These are phyloP conservation scores for Alternaria gaisen DNA, from an alignment of 2,329 filamentous ascomycete genomes.

Conservation along the genomic window DNA sequence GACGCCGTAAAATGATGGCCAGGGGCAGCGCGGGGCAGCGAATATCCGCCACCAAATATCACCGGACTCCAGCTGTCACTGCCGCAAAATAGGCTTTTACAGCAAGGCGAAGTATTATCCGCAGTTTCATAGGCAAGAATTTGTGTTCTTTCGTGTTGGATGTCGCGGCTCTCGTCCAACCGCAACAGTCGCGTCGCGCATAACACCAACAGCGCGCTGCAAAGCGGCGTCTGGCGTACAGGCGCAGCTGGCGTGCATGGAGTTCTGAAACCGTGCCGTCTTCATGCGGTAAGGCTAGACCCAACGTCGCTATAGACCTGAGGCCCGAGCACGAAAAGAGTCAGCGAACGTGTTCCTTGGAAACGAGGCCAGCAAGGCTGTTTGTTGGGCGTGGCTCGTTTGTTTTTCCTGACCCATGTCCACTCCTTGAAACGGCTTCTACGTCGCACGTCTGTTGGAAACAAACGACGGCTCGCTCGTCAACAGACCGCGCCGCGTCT, in stretches of 20 bases:
- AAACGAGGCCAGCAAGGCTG: constrained; percentile 33
- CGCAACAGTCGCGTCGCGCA: constrained; percentile 9
- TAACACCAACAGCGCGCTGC: constrained; percentile 15
- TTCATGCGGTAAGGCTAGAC: constrained; percentile 24
- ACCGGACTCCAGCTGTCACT: constrained; percentile 8
- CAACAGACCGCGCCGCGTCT: constrained; percentile 15
- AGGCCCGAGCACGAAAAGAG: constrained; percentile 17
- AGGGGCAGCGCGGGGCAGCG: constrained; percentile 28
- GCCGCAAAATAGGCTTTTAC: constrained; percentile 15
- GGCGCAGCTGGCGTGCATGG: constrained; percentile 15
- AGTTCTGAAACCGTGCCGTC: constrained; percentile 31
- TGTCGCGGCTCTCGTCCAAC: constrained; percentile 18
- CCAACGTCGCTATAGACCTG: constrained; percentile 5
- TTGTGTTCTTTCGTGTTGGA: constrained; percentile 10
- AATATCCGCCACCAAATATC: constrained; percentile 24
- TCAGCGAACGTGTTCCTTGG: constrained; percentile 25
- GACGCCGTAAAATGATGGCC: constrained; percentile 17
- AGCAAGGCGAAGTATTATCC: constrained; percentile 22
- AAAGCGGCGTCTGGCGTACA: constrained; percentile 8
- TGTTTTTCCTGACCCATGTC: constrained; percentile 21
- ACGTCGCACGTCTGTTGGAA: constrained; percentile 38
- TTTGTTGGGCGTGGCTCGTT: constrained; percentile 34
- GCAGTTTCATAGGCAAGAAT: constrained; percentile 16
- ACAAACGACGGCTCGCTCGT: constrained; percentile 20
- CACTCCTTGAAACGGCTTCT: constrained; percentile 39